Evolutionary conservation across 2,329 filamentous ascomycete species (phyloP).

Genomic region (Colletotrichum tofieldiae): DNA sequence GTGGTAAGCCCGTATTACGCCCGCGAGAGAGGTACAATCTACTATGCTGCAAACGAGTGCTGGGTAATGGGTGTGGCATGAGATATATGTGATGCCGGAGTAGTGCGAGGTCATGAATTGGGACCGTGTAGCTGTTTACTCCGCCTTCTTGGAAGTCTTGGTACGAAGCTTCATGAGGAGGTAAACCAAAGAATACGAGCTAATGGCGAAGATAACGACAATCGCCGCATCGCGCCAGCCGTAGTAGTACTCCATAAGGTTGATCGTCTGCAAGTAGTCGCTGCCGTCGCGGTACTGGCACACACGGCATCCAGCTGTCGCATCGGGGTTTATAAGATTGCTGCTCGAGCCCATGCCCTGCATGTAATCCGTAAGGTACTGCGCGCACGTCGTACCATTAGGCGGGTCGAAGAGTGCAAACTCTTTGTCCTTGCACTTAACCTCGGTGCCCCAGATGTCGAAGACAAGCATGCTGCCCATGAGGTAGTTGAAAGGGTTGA

Average conservation of each 20-base stretch:
- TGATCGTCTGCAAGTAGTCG: constrained; percentile 73
- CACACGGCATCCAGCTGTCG: constrained; percentile 69
- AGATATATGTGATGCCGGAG: background rate
- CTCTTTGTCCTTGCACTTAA: constrained; percentile 65
- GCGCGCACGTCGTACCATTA: constrained; percentile 67
- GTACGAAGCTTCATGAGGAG: constrained; percentile 64
- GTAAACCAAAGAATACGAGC: constrained; percentile 66
- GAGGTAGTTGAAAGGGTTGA: constrained; percentile 74
- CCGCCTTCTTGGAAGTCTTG: constrained; percentile 64
- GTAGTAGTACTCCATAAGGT: constrained; percentile 73
- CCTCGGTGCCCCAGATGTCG: constrained; percentile 60
- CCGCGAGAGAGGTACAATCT: constrained; percentile 9
- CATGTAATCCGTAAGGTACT: constrained; percentile 71
- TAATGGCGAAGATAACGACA: constrained; percentile 69
- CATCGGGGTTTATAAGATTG: constrained; percentile 74
- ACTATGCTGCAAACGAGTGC: background rate
- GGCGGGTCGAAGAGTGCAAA: constrained; percentile 68
- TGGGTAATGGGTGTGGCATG: background rate
- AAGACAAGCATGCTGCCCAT: constrained; percentile 71
- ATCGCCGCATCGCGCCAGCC: constrained; percentile 79
- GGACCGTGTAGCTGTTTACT: constrained; percentile 46
- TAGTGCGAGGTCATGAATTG: background rate
- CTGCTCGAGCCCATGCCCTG: constrained; percentile 60
- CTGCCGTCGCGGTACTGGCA: constrained; percentile 72
- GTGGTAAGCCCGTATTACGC: background rate